Percentiles rank a stretch among this genome's conserved stretches.
These are phyloP conservation scores for Curvularia hawaiiensis DNA, from an alignment of 2,329 filamentous ascomycete species.

Conservation along the genomic window DNA sequence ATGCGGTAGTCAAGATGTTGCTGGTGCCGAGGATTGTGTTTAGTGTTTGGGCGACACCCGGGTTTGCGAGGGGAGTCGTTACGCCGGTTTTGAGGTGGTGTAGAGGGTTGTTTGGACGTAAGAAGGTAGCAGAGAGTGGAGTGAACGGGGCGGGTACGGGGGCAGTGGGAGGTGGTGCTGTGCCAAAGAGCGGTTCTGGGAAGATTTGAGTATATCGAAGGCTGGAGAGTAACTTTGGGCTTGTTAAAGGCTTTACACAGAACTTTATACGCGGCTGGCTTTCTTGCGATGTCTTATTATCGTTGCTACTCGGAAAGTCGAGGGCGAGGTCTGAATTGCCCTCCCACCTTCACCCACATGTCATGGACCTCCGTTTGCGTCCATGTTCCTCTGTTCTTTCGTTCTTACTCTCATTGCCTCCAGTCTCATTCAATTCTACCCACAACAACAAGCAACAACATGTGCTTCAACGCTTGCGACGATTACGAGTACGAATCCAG, in stretches of 20 bases:
- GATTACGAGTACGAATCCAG: constrained; percentile 22
- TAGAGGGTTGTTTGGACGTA: constrained; percentile 47
- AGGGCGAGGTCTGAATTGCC: neutral
- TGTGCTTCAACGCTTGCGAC: constrained; percentile 33
- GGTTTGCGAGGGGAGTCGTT: constrained; percentile 69
- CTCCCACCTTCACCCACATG: constrained; percentile 1
- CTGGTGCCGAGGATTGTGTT: constrained; percentile 76
- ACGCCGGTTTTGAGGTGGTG: constrained; percentile 39
- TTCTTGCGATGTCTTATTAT: neutral
- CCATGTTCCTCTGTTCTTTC: neutral
- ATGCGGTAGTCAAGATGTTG: constrained; percentile 85
- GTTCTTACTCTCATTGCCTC: neutral
- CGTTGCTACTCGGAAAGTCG: neutral
- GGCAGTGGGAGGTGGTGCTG: constrained; percentile 38
- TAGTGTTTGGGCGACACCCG: constrained; percentile 89
- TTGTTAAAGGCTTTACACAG: neutral
- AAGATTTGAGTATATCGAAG: constrained; percentile 11
- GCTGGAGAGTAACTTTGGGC: neutral
- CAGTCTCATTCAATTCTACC: neutral
- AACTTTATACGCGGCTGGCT: no score
- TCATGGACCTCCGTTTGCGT: constrained; percentile 7
- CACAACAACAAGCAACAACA: constrained; percentile 12
- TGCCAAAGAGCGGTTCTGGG: constrained; percentile 28
- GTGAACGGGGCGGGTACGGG: constrained; percentile 38
- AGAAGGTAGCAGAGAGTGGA: constrained; percentile 31